Conservation (phyloP, 768 basidiomycete species). For the Auricularia cornea region DNA sequence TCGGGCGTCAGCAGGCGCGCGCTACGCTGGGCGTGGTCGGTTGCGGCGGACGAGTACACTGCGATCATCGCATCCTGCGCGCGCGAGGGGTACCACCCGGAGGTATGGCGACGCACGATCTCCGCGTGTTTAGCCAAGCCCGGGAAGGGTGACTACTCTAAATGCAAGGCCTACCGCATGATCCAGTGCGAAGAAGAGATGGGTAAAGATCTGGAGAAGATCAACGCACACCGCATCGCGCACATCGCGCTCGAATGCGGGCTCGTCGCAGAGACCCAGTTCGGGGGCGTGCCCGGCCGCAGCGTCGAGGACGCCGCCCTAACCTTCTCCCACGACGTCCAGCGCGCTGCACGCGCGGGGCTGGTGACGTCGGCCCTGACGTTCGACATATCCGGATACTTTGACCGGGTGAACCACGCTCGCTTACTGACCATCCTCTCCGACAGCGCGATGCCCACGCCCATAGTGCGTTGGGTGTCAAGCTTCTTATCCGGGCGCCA, state of each 20-base stretch:
- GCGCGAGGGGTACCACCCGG: too few relatives aligned
- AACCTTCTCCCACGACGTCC: background rate
- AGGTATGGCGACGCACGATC: too few relatives aligned
- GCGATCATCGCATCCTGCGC: too few relatives aligned
- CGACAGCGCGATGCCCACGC: background rate
- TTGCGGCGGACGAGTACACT: too few relatives aligned
- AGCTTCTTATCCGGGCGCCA: constrained; percentile 1
- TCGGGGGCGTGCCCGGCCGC: constrained; percentile 3
- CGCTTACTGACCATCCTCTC: background rate
- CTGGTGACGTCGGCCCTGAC: background rate
- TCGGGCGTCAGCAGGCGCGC: too few relatives aligned
- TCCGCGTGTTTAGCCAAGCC: constrained; percentile 2
- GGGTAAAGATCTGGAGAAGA: too few relatives aligned
- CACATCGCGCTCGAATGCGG: too few relatives aligned
- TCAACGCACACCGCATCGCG: too few relatives aligned
- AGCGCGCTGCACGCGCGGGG: background rate
- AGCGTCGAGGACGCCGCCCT: constrained; percentile 2
- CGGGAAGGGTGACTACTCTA: constrained; percentile 5
- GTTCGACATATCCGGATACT: constrained; percentile 5
- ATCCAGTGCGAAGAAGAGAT: constrained; percentile 1
- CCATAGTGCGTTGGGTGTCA: background rate
- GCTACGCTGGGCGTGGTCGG: too few relatives aligned
- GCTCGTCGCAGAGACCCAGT: background rate
- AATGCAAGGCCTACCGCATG: constrained; percentile 3
- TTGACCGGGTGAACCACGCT: background rate